These are phyloP conservation scores for Lasiodiplodia citricola DNA, from an alignment of 2,329 filamentous ascomycete genomes.

Conservation along the genomic window DNA sequence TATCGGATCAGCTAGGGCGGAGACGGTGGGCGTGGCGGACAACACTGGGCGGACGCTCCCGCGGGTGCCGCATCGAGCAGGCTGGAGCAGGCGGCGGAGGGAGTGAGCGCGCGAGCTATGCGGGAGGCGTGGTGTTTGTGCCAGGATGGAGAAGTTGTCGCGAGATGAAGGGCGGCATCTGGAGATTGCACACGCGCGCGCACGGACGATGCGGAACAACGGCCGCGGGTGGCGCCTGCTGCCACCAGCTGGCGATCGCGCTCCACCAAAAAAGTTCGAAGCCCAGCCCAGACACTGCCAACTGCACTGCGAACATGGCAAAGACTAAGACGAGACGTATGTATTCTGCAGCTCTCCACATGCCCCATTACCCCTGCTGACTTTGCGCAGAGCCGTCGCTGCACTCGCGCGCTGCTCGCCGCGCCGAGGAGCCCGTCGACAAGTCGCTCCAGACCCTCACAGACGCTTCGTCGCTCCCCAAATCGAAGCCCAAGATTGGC, in stretches of 20 bases:
- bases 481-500: slow-evolving; percentile 35
- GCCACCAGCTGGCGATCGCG: slow-evolving; percentile 12
- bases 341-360: background rate
- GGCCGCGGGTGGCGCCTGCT: background rate
- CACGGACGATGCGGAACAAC: slow-evolving; percentile 2
- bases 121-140: background rate
- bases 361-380: background rate
- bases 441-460: slow-evolving; percentile 65
- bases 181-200: slow-evolving; percentile 18
- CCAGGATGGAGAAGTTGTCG: slow-evolving; percentile 10
- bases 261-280: slow-evolving; percentile 25
- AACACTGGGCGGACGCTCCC: slow-evolving; percentile 14
- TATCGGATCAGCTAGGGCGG: slow-evolving; percentile 23
- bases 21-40: slow-evolving; percentile 9
- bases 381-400: slow-evolving; percentile 61
- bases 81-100: slow-evolving; percentile 1
- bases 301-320: slow-evolving; percentile 6
- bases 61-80: slow-evolving; percentile 24
- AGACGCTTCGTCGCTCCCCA: slow-evolving; percentile 46
- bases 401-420: slow-evolving; percentile 76
- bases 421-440: slow-evolving; percentile 73
- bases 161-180: slow-evolving; percentile 23
- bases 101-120: background rate
- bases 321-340: slow-evolving; percentile 17
- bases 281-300: slow-evolving; percentile 2